Percentiles rank a stretch among this genome's conserved stretches.
phyloP scores from a whole-genome alignment of 306 rosid species.

The Vigna angularis region DNA sequence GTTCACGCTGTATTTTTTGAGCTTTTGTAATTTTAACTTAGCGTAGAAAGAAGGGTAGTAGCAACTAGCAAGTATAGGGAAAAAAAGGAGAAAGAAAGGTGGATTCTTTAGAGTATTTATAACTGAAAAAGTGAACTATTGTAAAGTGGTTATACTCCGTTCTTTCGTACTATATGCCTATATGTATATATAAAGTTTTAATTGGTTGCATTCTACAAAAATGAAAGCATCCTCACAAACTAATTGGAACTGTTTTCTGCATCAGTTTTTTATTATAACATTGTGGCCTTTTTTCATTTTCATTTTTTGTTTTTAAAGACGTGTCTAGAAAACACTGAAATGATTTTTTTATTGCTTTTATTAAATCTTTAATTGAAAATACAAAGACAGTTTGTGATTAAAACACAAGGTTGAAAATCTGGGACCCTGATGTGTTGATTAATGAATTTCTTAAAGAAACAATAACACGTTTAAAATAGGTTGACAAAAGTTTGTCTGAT shows the following conservation, averaged over 20 bases:
- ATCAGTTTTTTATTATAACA: too few species aligned
- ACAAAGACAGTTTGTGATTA: too few species aligned
- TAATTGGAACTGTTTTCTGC: not conserved
- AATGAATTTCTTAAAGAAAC: not conserved
- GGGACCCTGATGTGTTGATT: not conserved
- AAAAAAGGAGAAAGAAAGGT: not conserved
- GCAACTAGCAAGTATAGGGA: conserved; percentile 18
- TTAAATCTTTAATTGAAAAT: too few species aligned
- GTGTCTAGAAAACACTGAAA: too few species aligned
- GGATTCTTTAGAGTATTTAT: conserved; percentile 22
- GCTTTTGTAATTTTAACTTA: conserved; percentile 35
- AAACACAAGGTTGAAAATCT: too few species aligned
- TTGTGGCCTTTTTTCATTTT: too few species aligned
- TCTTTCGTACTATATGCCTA: not conserved
- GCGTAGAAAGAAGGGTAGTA: conserved; percentile 43
- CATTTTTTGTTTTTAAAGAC: too few species aligned
- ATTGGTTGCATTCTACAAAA: not conserved
- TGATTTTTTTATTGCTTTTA: too few species aligned
- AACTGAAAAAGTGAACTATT: conserved; percentile 41
- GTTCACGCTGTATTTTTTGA: conserved; percentile 28
- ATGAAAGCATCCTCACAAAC: conserved; percentile 12
- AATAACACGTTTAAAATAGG: not conserved
- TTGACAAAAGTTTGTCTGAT: not conserved
- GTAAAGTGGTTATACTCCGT: conserved; percentile 41
- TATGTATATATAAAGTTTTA: not conserved